Evolutionary conservation across 1,284 basidiomycete genomes (phyloP).

Genomic region (Papiliotrema nemorosa): DNA sequence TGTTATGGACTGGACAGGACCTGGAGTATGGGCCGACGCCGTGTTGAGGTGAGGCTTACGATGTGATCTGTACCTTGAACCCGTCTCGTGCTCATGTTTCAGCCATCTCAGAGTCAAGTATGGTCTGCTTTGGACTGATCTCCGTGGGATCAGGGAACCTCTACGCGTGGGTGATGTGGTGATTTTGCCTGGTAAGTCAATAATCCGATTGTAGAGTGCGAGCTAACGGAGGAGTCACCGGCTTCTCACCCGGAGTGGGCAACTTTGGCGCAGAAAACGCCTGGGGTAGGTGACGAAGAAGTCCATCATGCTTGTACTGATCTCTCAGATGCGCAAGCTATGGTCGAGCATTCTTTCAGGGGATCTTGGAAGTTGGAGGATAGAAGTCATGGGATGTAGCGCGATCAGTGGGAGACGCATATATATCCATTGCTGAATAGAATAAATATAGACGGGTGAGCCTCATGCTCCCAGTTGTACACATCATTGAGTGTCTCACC

Average conservation of each 20-base stretch:
- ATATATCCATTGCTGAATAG: too few relatives aligned
- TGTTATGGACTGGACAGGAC: slow-evolving; percentile 49
- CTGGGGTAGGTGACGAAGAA: slow-evolving; percentile 29
- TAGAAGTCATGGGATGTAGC: not conserved
- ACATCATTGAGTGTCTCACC: too few relatives aligned
- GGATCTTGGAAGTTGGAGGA: slow-evolving; percentile 33
- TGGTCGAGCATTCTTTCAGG: slow-evolving; percentile 44
- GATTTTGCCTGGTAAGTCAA: slow-evolving; percentile 36
- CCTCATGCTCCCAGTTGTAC: too few relatives aligned
- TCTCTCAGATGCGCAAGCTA: slow-evolving; percentile 34
- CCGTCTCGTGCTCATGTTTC: not conserved
- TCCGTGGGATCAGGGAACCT: slow-evolving; percentile 36
- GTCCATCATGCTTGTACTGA: too few relatives aligned
- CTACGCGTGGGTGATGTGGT: slow-evolving; percentile 47
- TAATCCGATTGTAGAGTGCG: not conserved
- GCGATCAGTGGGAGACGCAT: not conserved
- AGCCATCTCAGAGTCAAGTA: slow-evolving; percentile 42
- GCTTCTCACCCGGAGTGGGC: slow-evolving; percentile 50
- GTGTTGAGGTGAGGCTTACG: slow-evolving; percentile 29
- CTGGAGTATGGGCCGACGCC: slow-evolving; percentile 48
- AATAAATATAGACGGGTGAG: too few relatives aligned
- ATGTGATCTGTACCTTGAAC: too few relatives aligned
- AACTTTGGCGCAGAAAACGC: slow-evolving; percentile 38
- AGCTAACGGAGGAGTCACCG: slow-evolving; percentile 31
- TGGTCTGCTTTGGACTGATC: slow-evolving; percentile 43